Evolutionary conservation across 2,329 filamentous ascomycete species (phyloP).

Genomic region (Aaosphaeria pasadenensis): DNA sequence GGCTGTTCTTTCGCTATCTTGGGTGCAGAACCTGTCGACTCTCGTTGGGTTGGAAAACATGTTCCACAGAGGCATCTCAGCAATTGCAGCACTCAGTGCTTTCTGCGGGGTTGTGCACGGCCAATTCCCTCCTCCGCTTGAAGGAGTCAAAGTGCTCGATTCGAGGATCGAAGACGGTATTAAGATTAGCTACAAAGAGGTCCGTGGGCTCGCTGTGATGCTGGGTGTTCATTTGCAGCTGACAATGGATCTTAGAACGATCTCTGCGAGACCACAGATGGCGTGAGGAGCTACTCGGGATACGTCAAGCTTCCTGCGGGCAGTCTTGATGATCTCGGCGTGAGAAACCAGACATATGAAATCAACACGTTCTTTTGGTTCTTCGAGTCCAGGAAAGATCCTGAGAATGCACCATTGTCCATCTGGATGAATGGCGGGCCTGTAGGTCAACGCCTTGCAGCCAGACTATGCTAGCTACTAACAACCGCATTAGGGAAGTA

Average conservation of each 20-base stretch:
- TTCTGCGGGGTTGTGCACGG: conserved; percentile 14
- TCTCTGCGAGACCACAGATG: conserved; percentile 57
- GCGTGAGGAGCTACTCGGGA: conserved; percentile 57
- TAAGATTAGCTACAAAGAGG: conserved; percentile 46
- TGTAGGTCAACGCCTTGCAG: conserved; percentile 38
- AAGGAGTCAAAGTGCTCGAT: conserved; percentile 37
- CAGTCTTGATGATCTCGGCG: conserved; percentile 34
- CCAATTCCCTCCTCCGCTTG: conserved; percentile 40
- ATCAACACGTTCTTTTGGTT: conserved; percentile 65
- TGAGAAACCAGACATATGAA: conserved; percentile 45
- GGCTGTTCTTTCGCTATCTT: no score
- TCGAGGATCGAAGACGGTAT: conserved; percentile 40
- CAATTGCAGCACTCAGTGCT: not conserved
- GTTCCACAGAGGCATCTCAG: not conserved
- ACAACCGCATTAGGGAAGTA: not conserved
- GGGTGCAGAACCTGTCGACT: not conserved
- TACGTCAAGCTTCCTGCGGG: conserved; percentile 57
- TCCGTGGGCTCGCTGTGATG: conserved; percentile 6
- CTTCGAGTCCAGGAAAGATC: conserved; percentile 58
- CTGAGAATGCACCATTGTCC: conserved; percentile 54
- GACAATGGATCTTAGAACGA: conserved; percentile 17
- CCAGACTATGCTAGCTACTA: no score
- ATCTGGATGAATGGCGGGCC: conserved; percentile 63
- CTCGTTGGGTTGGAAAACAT: not conserved
- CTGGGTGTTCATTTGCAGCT: not conserved